Evolutionary conservation across 768 basidiomycete species (phyloP).

Genomic region (Lactarius quietus): DNA sequence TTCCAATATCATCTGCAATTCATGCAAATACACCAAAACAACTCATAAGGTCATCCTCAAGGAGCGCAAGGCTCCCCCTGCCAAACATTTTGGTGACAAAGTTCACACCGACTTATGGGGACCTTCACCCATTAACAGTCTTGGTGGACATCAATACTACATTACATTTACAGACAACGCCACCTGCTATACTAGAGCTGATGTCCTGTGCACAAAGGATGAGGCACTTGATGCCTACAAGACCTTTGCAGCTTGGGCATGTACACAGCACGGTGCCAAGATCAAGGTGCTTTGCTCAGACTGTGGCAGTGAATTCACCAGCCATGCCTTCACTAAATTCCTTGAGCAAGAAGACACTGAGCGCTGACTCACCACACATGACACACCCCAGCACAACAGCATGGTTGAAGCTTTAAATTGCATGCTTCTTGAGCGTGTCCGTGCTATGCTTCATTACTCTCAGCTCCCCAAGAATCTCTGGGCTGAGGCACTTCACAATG

Average conservation of each 20-base stretch:
- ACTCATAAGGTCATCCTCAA: background rate
- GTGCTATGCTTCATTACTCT: background rate
- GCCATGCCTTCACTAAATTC: background rate
- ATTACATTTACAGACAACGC: background rate
- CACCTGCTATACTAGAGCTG: background rate
- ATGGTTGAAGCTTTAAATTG: background rate
- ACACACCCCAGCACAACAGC: slow-evolving; percentile 2
- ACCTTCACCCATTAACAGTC: background rate
- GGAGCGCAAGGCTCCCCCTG: background rate
- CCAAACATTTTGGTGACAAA: background rate
- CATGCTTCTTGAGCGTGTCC: background rate
- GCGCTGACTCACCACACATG: background rate
- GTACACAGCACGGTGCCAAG: background rate
- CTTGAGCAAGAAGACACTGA: background rate
- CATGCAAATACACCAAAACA: background rate
- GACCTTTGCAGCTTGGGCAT: background rate
- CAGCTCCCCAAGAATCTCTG: slow-evolving; percentile 30
- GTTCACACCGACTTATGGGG: slow-evolving; percentile 6
- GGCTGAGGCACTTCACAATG: slow-evolving; percentile 28
- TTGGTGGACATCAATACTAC: background rate
- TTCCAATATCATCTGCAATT: slow-evolving; percentile 37
- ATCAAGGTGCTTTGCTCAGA: background rate
- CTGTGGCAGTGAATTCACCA: background rate
- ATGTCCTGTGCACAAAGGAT: background rate
- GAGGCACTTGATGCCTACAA: background rate